Evolutionary conservation across 371 early-diverging fungal species (phyloP), one percentile per base, ranked within the genome.

Genomic region (Nematocida major): DNA sequence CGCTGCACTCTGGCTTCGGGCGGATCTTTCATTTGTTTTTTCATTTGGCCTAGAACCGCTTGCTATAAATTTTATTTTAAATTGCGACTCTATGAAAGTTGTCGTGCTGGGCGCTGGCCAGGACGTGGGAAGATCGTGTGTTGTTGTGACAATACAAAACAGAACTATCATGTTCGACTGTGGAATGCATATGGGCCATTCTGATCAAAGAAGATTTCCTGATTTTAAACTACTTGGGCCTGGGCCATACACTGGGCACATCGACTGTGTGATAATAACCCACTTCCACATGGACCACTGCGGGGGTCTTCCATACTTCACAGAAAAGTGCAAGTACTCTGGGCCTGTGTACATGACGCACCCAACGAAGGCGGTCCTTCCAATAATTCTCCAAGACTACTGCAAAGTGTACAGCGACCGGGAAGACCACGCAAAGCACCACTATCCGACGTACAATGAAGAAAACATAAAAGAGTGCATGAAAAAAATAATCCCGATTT

Each of bases 261-360:
- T 94, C 40, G 93, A 95, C 84, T 91, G 90, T 39, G 88, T 95
- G 0, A 88, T 95, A 66, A 92, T 95, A 42, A 89, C 90, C 26
- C 96, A 95, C 82, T 95, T 95, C 80, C 96, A 95, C 83, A 85
- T 95, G 59, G 96, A 95, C 85, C 96, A 95, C 83, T 93, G 94
- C 80, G 96, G 96, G 0, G 93, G 93, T 1, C 82, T 95, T 11
- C 95, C 95, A 0, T 92, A 90, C 80, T 91, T 95, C 78, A 94
- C 93, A 9, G 95, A 95, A 86, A 88, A 90, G 86, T 88, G 89
- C 68, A 95, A 93, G 43, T 95, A 93, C 81, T 86, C 89, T 67
- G 96, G 95, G 0, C 93, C 93, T 4, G 89, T 95, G 13, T 92
- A 89, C 85, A 95, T 94, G 95, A 92, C 95, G 18, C 89, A 89